phyloP scores from a whole-genome alignment of 2,329 filamentous ascomycete species.

The Aspergillus sojae region DNA sequence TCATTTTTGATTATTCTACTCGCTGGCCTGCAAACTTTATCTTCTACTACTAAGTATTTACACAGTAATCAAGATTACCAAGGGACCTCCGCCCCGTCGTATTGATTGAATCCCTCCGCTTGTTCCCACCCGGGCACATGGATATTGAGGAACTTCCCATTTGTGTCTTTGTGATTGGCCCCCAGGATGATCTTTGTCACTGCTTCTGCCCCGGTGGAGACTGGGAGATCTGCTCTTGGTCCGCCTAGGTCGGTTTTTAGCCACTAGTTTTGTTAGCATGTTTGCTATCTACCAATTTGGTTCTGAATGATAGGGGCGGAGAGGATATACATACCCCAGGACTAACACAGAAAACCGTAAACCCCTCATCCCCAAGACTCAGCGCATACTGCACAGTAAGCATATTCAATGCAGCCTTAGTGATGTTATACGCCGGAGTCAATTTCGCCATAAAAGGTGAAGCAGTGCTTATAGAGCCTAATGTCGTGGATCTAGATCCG shows the following conservation, averaged over 20 bases:
- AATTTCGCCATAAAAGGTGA: constrained; percentile 24
- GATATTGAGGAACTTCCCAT: constrained; percentile 54
- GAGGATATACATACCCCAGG: constrained; percentile 45
- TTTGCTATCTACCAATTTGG: too few relatives aligned
- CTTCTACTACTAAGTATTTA: neutral
- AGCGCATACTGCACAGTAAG: constrained; percentile 41
- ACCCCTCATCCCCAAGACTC: constrained; percentile 41
- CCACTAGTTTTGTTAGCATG: constrained; percentile 38
- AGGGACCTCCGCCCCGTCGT: constrained; percentile 38
- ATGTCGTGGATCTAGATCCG: constrained; percentile 39
- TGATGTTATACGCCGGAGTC: constrained; percentile 46
- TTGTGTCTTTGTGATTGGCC: constrained; percentile 39
- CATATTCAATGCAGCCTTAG: constrained; percentile 53
- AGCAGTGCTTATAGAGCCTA: constrained; percentile 45
- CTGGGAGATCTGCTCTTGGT: constrained; percentile 44
- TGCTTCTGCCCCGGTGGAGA: constrained; percentile 42
- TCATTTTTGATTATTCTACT: neutral
- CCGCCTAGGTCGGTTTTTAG: constrained; percentile 49
- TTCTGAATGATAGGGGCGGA: too few relatives aligned
- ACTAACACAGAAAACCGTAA: constrained; percentile 45
- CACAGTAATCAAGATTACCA: constrained; percentile 27
- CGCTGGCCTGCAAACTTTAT: neutral
- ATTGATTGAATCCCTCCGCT: constrained; percentile 37
- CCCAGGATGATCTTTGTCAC: constrained; percentile 50
- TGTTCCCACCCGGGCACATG: constrained; percentile 42